Conservation (phyloP, 805 yeast species). For the Vanderwaltozyma tropicalis region DNA sequence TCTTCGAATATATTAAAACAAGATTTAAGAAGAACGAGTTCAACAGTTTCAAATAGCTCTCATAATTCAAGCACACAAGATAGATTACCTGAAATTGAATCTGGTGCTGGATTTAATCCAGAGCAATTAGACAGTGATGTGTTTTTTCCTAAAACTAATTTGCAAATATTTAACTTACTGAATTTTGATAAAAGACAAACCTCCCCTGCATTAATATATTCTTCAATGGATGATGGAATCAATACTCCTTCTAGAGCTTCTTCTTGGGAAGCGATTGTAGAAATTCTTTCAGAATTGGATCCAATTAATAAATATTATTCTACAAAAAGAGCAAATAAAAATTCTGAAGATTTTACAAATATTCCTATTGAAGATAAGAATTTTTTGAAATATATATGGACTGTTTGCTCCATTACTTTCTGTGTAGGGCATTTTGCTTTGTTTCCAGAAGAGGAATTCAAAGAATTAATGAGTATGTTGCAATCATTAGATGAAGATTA, state of each 20-base stretch:
- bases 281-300: background rate
- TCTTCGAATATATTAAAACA: too few species aligned
- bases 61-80: too few species aligned
- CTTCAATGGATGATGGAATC: background rate
- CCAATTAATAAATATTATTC: conserved; percentile 1
- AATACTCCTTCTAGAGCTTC: background rate
- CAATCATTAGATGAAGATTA: conserved; percentile 1
- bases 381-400: conserved; percentile 5
- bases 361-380: conserved; percentile 3
- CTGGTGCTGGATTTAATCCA: background rate
- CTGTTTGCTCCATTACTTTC: conserved; percentile 1
- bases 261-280: background rate
- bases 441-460: conserved; percentile 4
- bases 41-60: too few species aligned
- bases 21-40: too few species aligned
- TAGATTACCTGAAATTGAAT: too few species aligned
- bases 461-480: conserved; percentile 1
- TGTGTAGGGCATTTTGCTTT: conserved; percentile 3
- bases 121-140: background rate
- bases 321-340: background rate
- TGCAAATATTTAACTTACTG: conserved; percentile 1
- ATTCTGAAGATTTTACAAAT: background rate
- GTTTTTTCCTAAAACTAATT: conserved; percentile 1
- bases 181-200: conserved; percentile 1
- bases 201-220: background rate